These are phyloP conservation scores for Fusarium abutilonis DNA, from an alignment of 2,329 filamentous ascomycete species.

Conservation along the genomic window DNA sequence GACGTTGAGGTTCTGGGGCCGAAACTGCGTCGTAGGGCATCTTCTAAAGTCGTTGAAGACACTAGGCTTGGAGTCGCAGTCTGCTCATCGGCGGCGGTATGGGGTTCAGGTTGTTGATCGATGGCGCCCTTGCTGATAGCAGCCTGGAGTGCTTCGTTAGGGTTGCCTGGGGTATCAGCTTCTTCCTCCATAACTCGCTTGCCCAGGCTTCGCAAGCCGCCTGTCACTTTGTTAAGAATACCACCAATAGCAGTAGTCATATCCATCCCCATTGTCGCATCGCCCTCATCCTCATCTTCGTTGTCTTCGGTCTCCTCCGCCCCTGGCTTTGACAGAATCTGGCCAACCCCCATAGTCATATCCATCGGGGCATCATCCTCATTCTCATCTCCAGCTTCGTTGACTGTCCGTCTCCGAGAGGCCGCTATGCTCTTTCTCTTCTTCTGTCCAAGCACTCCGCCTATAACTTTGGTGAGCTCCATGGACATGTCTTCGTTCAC, in stretches of 20 bases:
- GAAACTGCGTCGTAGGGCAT: slow-evolving; percentile 60
- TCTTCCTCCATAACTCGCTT: slow-evolving; percentile 70
- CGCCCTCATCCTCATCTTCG: slow-evolving; percentile 47
- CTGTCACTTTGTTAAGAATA: slow-evolving; percentile 61
- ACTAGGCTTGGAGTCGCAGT: slow-evolving; percentile 62
- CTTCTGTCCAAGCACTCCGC: slow-evolving; percentile 59
- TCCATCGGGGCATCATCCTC: slow-evolving; percentile 57
- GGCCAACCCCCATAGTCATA: slow-evolving; percentile 67
- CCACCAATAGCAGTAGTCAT: slow-evolving; percentile 71
- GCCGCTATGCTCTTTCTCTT: slow-evolving; percentile 41
- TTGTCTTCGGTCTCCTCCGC: slow-evolving; percentile 48
- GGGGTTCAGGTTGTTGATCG: slow-evolving; percentile 32
- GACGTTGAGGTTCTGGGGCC: slow-evolving; percentile 55
- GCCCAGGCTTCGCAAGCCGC: slow-evolving; percentile 51
- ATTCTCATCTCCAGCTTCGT: slow-evolving; percentile 47
- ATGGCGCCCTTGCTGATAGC: slow-evolving; percentile 40
- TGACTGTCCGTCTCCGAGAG: slow-evolving; percentile 40
- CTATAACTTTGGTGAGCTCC: slow-evolving; percentile 76
- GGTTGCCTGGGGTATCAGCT: slow-evolving; percentile 59
- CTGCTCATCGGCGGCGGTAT: slow-evolving; percentile 46
- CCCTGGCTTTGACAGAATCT: slow-evolving; percentile 57
- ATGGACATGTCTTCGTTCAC: slow-evolving; percentile 79
- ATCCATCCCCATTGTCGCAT: slow-evolving; percentile 67
- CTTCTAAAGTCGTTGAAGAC: slow-evolving; percentile 62
- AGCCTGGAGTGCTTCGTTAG: slow-evolving; percentile 51